Base-by-base conservation (phyloP, 352 stramenopile species). In the Pythium pyrilobum region DNA sequence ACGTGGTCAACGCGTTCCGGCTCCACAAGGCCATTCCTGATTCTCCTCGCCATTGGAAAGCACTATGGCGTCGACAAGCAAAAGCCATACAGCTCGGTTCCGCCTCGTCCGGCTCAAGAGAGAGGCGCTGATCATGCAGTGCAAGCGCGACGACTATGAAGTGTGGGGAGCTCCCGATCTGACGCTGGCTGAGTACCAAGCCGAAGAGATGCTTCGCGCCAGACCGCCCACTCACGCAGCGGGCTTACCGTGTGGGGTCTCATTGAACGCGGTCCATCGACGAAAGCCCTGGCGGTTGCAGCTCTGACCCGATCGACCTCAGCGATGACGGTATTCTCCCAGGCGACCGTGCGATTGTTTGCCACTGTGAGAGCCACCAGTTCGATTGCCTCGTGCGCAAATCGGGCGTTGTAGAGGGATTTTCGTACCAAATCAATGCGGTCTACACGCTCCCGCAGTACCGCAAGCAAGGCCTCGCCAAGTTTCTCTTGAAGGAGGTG, bases 241-340 rank as follows among this genome's bases (percentile, higher is more conserved):
- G n/a, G n/a, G n/a, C n/a, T n/a, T n/a, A n/a, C n/a, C 12, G 40
- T 67, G 34, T 52, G 57, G 24, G 66, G 74, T 0, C 79, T 74
- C 9, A 75, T 82, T 25, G 81, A 80, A 55, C 85, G 74, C 71
- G 78, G 66, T 11, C 62, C n/a, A n/a, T n/a, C n/a, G n/a, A n/a
- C n/a, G n/a, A n/a, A n/a, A n/a, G n/a, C n/a, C n/a, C n/a, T n/a
- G n/a, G n/a, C n/a, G n/a, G n/a, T n/a, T n/a, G n/a, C n/a, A n/a
- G n/a, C n/a, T n/a, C 36, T 7, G 27, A 15, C 4, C 51, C 29
- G 24, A 43, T 37, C 12, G 65, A 64, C 29, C 44, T 64, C 20
- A 40, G 5, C 15, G 67, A 72, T 16, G 40, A 59, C 13, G 27
- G 21, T 15, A 56, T 65, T 37, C 56, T 72, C 18, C 37, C 34